phyloP scores from a whole-genome alignment of 352 stramenopile genomes.

The Globisporangium cederbergense region DNA sequence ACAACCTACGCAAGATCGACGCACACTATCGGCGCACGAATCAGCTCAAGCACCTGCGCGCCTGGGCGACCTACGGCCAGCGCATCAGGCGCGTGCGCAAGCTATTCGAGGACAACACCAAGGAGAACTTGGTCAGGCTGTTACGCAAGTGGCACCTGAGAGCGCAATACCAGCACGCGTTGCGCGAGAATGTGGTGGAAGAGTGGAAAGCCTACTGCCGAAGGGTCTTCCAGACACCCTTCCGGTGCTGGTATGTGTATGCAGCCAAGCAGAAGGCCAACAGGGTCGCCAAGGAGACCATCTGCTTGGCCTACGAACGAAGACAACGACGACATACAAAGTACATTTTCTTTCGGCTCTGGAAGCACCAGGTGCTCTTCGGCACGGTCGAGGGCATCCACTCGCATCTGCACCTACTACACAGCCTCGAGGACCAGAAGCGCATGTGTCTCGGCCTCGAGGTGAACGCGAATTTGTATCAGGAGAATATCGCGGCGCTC shows the following conservation, averaged over 20 bases:
- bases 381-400: conserved; percentile 65
- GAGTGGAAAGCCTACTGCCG: conserved; percentile 60
- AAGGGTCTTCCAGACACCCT: conserved; percentile 70
- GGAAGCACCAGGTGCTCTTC: conserved; percentile 78
- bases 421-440: conserved; percentile 75
- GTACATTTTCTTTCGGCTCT: conserved; percentile 80
- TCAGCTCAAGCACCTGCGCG: conserved; percentile 51
- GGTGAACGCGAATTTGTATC: conserved; percentile 49
- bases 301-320: conserved; percentile 68
- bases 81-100: conserved; percentile 54
- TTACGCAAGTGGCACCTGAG: conserved; percentile 49
- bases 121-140: conserved; percentile 33
- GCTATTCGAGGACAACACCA: conserved; percentile 62
- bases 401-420: conserved; percentile 59
- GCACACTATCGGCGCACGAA: conserved; percentile 50
- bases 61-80: conserved; percentile 45
- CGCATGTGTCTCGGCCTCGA: conserved; percentile 65
- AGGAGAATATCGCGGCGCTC: conserved; percentile 58
- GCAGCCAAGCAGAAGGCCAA: conserved; percentile 31
- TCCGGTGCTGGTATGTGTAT: conserved; percentile 64
- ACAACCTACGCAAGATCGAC: conserved; percentile 73
- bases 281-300: conserved; percentile 51
- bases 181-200: conserved; percentile 48
- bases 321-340: conserved; percentile 57
- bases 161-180: conserved; percentile 48